A percentile compares a stretch with the other conserved stretches of the same genome.
These are phyloP conservation scores for Pontederia paniculata DNA, from an alignment of 176 grass and related monocot genomes.

Conservation along the genomic window DNA sequence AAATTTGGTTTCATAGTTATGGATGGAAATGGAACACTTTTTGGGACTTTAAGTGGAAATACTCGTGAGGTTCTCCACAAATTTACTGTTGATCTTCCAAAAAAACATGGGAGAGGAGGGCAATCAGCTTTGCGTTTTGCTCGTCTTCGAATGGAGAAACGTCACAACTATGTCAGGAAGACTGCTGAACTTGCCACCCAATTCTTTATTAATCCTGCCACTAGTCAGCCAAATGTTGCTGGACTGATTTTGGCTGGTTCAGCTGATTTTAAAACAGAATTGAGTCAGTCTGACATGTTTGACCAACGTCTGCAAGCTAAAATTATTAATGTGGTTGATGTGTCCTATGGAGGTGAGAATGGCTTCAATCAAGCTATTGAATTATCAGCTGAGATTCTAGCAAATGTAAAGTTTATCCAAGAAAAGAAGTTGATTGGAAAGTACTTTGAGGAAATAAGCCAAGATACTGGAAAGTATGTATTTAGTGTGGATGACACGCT, in stretches of 20 bases:
- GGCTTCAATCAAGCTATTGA: conserved; percentile 65
- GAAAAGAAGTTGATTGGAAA: conserved; percentile 57
- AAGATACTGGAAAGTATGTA: conserved; percentile 46
- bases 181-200: conserved; percentile 43
- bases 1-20: conserved; percentile 51
- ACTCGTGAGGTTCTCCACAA: conserved; percentile 43
- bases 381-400: conserved; percentile 35
- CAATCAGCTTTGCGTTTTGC: conserved; percentile 56
- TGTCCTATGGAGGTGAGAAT: conserved; percentile 46
- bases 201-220: conserved; percentile 46
- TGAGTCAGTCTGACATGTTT: conserved; percentile 57
- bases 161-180: conserved; percentile 59
- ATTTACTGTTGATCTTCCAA: conserved; percentile 50
- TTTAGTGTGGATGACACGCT: conserved; percentile 45
- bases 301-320: conserved; percentile 42
- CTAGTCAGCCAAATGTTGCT: conserved; percentile 41
- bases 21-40: conserved; percentile 48
- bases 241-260: conserved; percentile 56
- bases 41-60: conserved; percentile 44
- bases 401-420: conserved; percentile 56
- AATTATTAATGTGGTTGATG: conserved; percentile 41
- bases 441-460: conserved; percentile 63
- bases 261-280: conserved; percentile 50
- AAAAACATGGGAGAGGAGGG: conserved; percentile 50
- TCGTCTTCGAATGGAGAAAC: conserved; percentile 46